Evolutionary conservation across 1,139 yeast species (phyloP).

Genomic region (Suhomyces bribrorum): DNA sequence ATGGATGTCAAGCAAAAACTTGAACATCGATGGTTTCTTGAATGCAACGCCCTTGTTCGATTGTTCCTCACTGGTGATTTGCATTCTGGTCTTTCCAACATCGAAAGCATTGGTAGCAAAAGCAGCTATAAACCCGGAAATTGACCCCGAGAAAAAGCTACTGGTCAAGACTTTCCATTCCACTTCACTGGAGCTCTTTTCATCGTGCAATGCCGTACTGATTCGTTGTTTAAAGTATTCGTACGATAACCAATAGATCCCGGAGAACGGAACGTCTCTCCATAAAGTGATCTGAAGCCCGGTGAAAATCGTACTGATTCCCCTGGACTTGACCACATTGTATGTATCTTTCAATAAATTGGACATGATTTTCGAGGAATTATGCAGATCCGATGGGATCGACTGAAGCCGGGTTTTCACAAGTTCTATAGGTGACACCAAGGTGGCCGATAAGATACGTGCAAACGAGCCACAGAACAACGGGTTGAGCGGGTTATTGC

Average conservation of each 20-base stretch:
- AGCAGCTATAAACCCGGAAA: conserved; percentile 86
- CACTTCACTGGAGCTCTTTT: conserved; percentile 27
- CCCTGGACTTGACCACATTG: conserved; percentile 55
- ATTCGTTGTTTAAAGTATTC: conserved; percentile 46
- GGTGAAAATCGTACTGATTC: conserved; percentile 67
- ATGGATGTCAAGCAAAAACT: conserved; percentile 60
- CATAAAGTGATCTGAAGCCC: conserved; percentile 87
- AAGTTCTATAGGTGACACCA: conserved; percentile 85
- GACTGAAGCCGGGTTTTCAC: conserved; percentile 88
- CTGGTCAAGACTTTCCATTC: conserved; percentile 63
- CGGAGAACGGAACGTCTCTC: conserved; percentile 98
- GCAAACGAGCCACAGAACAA: conserved; percentile 85
- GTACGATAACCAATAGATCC: conserved; percentile 90
- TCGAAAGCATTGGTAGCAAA: conserved; percentile 90
- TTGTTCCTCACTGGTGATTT: conserved; percentile 49
- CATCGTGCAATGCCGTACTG: conserved; percentile 25
- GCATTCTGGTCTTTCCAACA: conserved; percentile 93
- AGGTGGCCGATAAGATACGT: conserved; percentile 78
- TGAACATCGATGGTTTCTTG: conserved; percentile 56
- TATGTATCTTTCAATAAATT: conserved; percentile 59
- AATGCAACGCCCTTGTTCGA: conserved; percentile 20
- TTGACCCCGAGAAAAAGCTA: conserved; percentile 80
- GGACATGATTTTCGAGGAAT: conserved; percentile 36
- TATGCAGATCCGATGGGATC: conserved; percentile 51
- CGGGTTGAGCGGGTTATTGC: conserved; percentile 60